phyloP scores from a whole-genome alignment of 2,329 filamentous ascomycete species.

The Coniochaeta ligniaria region DNA sequence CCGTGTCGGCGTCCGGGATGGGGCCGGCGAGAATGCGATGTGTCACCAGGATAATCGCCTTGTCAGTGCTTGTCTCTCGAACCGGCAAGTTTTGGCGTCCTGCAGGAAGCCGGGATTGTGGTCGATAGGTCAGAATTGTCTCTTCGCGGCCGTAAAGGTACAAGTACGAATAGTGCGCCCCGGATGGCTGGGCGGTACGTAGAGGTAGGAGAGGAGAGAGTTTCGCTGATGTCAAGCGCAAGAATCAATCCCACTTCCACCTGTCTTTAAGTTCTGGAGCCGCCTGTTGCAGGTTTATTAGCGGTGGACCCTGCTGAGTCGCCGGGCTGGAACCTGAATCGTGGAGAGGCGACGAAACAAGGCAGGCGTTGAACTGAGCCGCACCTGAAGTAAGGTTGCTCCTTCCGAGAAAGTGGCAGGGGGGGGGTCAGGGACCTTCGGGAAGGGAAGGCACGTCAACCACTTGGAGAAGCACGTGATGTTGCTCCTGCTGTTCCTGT shows the following conservation, averaged over 20 bases:
- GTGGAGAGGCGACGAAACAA: background rate
- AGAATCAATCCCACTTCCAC: background rate
- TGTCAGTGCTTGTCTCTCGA: background rate
- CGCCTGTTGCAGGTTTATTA: too few relatives aligned
- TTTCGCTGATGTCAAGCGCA: background rate
- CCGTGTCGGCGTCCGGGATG: background rate
- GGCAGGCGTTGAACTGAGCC: background rate
- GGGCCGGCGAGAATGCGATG: background rate
- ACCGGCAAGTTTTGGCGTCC: background rate
- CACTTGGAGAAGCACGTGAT: background rate
- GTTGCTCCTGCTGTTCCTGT: too few relatives aligned
- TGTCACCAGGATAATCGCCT: background rate
- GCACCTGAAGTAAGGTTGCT: background rate
- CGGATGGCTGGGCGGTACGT: background rate
- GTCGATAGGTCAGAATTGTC: background rate
- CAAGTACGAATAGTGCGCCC: too few relatives aligned
- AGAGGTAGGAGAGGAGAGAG: background rate
- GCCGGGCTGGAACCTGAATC: too few relatives aligned
- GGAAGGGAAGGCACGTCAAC: background rate
- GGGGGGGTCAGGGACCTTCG: background rate
- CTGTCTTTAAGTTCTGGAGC: background rate
- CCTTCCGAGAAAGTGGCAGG: background rate
- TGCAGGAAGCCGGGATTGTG: background rate
- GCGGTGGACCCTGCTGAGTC: too few relatives aligned
- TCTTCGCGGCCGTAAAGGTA: background rate